Base-by-base conservation (phyloP, 495 filamentous ascomycete genomes). In the Neurospora hispaniola region DNA sequence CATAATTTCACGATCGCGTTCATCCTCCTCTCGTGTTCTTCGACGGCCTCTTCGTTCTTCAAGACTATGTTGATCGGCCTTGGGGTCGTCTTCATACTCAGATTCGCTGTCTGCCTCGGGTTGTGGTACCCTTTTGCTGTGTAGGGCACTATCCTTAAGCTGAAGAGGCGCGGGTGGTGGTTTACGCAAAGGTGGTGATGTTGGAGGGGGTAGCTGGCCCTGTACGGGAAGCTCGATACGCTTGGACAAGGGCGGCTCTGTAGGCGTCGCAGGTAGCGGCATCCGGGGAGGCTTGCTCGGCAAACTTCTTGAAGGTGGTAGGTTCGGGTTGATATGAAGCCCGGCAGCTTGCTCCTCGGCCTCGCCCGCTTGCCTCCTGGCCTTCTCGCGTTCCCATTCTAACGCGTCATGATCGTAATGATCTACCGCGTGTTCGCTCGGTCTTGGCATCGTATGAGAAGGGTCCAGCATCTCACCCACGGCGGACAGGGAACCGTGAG, bases 11-110 rank as follows among this genome's bases (percentile, higher is more conserved):
- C 94, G 89, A 69, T 94, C 88, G 71, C 85, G 84, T 74, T 98
- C 94, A 77, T 98, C 94, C 70, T 96, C 94, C 78, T 94, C 93
- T 73, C 94, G 88, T 0, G 94, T 98, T 76, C 91, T 93, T 75
- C 93, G 86, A 42, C 94, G 86, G n/a, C 94, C 94, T 66, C 94
- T 86, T 41, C 90, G 89, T 0, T 86, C 82, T n/a, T 79, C 76
- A 1, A 35, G 70, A 7, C 85, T 81, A 42, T 89, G 80, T 73
- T 91, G 90, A 54, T 91, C 89, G 18, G 88, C 88, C 70, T 92
- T 88, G 5, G 90, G 78, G 18, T 90, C 86, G 76, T 94, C 92
- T 71, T 94, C 93, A 75, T 96, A 95, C 73, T 97, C 94, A 2
- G 93, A 95, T 62, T 90, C 92, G 0, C 91, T 92, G 54, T 91